A percentile compares a stretch with the other conserved stretches of the same genome.
phyloP scores from a whole-genome alignment of 805 yeast genomes.

The Hanseniaspora lachancei region DNA sequence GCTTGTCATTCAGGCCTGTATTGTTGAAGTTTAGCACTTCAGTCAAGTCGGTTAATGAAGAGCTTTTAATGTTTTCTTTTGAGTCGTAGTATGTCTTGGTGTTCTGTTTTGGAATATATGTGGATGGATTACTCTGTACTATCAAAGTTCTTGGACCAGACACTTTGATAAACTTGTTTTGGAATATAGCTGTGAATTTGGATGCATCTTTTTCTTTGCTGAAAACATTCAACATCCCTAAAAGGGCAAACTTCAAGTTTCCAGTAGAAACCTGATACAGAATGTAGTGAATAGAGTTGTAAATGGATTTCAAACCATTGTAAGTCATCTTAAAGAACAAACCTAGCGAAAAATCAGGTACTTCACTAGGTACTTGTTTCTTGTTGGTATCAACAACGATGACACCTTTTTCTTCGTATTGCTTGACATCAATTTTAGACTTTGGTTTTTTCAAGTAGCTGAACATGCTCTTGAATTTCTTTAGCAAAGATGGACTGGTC shows the following conservation, averaged over 20 bases:
- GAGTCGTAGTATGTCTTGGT: conserved; percentile 1
- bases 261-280: conserved; percentile 8
- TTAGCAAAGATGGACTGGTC: not conserved
- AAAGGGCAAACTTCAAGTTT: not conserved
- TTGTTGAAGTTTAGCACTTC: not conserved
- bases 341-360: conserved; percentile 16
- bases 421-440: not conserved
- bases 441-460: not conserved
- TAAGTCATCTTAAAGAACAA: conserved; percentile 16
- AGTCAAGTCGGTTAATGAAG: not conserved
- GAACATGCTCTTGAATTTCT: not conserved
- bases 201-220: not conserved
- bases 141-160: conserved; percentile 26
- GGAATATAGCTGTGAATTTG: conserved; percentile 2
- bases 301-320: conserved; percentile 1
- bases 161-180: conserved; percentile 18
- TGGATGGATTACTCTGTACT: conserved; percentile 20
- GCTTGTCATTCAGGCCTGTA: conserved; percentile 3
- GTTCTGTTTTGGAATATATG: conserved; percentile 6
- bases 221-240: not conserved
- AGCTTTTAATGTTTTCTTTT: conserved; percentile 10
- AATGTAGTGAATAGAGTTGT: conserved; percentile 12
- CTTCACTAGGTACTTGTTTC: conserved; percentile 5
- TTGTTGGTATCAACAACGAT: not conserved
- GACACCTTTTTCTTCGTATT: not conserved